Evolutionary conservation across 371 early-diverging fungal species (phyloP).

Genomic region (Choanephora cucurbitarum): DNA sequence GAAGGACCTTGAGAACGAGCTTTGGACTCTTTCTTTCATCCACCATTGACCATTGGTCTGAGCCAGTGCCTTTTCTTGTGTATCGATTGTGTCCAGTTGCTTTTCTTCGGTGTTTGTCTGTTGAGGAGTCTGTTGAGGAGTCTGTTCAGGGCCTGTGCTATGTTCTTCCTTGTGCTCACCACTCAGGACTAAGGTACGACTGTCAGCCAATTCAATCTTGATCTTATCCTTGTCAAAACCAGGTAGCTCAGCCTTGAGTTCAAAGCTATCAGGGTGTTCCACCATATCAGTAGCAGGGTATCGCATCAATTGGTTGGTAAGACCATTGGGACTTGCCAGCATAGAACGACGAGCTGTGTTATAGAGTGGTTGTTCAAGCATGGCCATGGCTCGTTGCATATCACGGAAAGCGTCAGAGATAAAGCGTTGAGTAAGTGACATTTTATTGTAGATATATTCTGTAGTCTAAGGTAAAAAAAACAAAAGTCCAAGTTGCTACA

Average conservation of each 20-base stretch:
- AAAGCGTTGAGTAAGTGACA: constrained; percentile 32
- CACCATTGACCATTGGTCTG: constrained; percentile 24
- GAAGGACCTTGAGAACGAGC: constrained; percentile 30
- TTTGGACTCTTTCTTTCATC: constrained; percentile 29
- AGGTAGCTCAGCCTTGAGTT: constrained; percentile 34
- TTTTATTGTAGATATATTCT: not conserved
- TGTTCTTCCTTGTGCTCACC: constrained; percentile 18
- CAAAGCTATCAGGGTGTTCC: constrained; percentile 24
- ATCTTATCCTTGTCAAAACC: constrained; percentile 32
- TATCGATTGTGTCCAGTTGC: not conserved
- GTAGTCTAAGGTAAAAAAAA: too few relatives aligned
- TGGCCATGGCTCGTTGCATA: constrained; percentile 32
- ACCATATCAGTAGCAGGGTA: constrained; percentile 28
- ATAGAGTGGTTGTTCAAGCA: constrained; percentile 37
- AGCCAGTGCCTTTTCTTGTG: not conserved
- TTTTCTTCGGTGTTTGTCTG: not conserved
- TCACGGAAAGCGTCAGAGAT: constrained; percentile 38
- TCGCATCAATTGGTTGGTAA: not conserved
- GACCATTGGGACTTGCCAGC: not conserved
- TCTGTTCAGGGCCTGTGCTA: not conserved
- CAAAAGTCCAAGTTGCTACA: too few relatives aligned
- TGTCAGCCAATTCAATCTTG: constrained; percentile 27
- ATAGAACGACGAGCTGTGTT: constrained; percentile 21
- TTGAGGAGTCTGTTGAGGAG: too few relatives aligned
- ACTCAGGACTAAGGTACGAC: constrained; percentile 23